Conservation (phyloP, 768 basidiomycete species). For the Xerocomellus intermedius region DNA sequence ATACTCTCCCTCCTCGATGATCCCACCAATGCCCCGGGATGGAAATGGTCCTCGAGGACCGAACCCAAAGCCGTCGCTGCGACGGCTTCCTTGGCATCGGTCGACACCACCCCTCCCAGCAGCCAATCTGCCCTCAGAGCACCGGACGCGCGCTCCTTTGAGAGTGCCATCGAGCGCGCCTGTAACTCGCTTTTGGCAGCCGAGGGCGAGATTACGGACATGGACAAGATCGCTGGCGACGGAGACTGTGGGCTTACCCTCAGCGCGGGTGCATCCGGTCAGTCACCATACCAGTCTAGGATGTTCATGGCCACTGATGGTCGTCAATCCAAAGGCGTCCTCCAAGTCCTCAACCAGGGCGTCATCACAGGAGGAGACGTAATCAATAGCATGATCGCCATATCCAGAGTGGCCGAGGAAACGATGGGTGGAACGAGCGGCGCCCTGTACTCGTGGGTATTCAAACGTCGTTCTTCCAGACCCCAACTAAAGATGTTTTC, state of each 20-base stretch:
- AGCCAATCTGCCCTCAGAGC: slow-evolving; percentile 31
- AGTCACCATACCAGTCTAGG: slow-evolving; percentile 4
- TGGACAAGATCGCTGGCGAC: slow-evolving; percentile 92
- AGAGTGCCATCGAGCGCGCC: slow-evolving; percentile 52
- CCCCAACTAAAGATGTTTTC: background rate
- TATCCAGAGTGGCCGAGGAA: slow-evolving; percentile 77
- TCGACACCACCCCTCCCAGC: slow-evolving; percentile 2
- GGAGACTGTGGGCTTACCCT: slow-evolving; percentile 75
- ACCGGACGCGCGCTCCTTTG: slow-evolving; percentile 51
- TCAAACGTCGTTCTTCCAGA: background rate
- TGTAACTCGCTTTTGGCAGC: slow-evolving; percentile 67
- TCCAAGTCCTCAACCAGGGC: slow-evolving; percentile 54
- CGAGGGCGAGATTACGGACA: slow-evolving; percentile 86
- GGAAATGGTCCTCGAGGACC: slow-evolving; percentile 70
- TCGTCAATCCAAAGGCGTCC: slow-evolving; percentile 45
- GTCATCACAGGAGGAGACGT: slow-evolving; percentile 63
- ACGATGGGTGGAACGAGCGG: slow-evolving; percentile 92
- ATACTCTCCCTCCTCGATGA: slow-evolving; percentile 73
- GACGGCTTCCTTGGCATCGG: slow-evolving; percentile 10
- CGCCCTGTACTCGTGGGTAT: slow-evolving; percentile 81
- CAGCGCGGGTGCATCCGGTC: slow-evolving; percentile 73
- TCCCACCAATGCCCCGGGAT: slow-evolving; percentile 68
- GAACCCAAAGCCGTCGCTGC: slow-evolving; percentile 35
- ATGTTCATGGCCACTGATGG: background rate
- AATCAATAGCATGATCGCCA: slow-evolving; percentile 58